phyloP scores from a whole-genome alignment of 139 green algal species.

The Pycnococcus provasolii region DNA sequence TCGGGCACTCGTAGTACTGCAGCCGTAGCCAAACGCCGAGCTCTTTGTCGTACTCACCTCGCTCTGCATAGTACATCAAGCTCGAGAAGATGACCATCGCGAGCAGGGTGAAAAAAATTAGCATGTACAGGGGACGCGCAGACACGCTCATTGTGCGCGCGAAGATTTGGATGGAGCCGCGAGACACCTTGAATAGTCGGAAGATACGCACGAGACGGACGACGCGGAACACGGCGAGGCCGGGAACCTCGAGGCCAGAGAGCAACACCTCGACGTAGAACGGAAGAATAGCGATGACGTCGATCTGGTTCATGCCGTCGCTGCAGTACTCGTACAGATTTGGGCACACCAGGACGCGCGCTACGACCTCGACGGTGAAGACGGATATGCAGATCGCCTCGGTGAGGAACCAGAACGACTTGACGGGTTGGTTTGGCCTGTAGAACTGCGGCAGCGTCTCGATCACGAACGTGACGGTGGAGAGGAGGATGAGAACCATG shows the following conservation, averaged over 20 bases:
- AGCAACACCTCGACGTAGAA: constrained; percentile 30
- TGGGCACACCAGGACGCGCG: constrained; percentile 7
- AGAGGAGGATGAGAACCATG: constrained; percentile 18
- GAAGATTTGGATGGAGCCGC: constrained; percentile 15
- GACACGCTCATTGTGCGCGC: constrained; percentile 9
- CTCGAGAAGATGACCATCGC: constrained; percentile 25
- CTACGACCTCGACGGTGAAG: constrained; percentile 25
- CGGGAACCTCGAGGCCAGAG: neutral
- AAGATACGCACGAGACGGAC: constrained; percentile 24
- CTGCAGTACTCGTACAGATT: constrained; percentile 6
- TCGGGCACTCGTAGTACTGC: constrained; percentile 1
- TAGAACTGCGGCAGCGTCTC: constrained; percentile 27
- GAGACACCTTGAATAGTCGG: constrained; percentile 17
- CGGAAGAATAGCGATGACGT: constrained; percentile 30
- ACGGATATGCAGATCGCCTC: constrained; percentile 23
- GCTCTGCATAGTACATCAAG: constrained; percentile 28
- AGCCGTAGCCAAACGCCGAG: constrained; percentile 4
- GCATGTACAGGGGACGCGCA: constrained; percentile 23
- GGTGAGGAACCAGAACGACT: constrained; percentile 13
- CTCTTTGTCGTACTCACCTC: constrained; percentile 20
- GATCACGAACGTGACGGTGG: constrained; percentile 22
- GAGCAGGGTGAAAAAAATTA: constrained; percentile 26
- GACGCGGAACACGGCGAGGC: constrained; percentile 26
- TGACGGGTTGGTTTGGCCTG: neutral
- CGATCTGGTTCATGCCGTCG: constrained; percentile 26